These are phyloP conservation scores for Panicum virgatum DNA, from an alignment of 202 grass and related monocot species.

Conservation along the genomic window DNA sequence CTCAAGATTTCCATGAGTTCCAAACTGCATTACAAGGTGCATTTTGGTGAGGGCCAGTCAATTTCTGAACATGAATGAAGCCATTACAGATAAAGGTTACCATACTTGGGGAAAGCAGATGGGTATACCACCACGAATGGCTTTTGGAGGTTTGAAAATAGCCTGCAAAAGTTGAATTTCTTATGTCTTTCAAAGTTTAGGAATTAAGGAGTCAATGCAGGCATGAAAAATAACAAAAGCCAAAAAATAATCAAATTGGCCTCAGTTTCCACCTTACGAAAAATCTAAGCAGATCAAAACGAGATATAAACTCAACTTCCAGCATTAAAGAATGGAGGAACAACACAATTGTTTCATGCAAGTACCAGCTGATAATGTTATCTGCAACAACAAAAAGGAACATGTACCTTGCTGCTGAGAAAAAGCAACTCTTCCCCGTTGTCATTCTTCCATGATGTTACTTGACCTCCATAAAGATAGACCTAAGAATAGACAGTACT, in stretches of 20 bases:
- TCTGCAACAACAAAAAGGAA: constrained; percentile 1
- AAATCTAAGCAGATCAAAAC: background rate
- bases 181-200: constrained; percentile 21
- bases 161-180: constrained; percentile 56
- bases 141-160: constrained; percentile 82
- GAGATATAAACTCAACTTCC: background rate
- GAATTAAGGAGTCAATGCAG: background rate
- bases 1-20: constrained; percentile 74
- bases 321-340: background rate
- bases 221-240: constrained; percentile 3
- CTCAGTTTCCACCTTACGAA: background rate
- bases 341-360: background rate
- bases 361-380: background rate
- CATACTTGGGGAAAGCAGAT: constrained; percentile 96
- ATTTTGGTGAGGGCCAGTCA: background rate
- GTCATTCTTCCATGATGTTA: constrained; percentile 93
- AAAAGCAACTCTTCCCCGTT: constrained; percentile 87
- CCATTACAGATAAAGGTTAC: background rate
- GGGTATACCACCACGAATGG: constrained; percentile 89
- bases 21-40: constrained; percentile 59
- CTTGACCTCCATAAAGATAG: constrained; percentile 82
- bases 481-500: constrained; percentile 39
- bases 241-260: background rate
- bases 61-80: constrained; percentile 19
- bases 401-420: constrained; percentile 72